These are phyloP conservation scores for Xylogone sp. DNA, from an alignment of 2,329 filamentous ascomycete species.

Conservation along the genomic window DNA sequence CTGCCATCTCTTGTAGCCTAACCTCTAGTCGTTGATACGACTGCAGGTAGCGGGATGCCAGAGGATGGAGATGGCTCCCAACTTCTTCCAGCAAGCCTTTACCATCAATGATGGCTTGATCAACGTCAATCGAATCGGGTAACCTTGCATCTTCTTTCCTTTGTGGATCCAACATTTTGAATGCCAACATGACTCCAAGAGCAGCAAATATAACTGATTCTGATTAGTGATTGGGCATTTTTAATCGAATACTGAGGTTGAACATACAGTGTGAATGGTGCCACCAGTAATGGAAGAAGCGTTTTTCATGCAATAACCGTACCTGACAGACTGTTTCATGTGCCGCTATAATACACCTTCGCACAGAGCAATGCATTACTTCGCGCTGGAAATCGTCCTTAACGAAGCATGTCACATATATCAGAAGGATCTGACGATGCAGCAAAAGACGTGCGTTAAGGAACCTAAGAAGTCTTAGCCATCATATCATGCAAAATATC, in stretches of 20 bases:
- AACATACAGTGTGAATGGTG: background rate
- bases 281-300: background rate
- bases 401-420: background rate
- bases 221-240: background rate
- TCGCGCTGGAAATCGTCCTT: background rate
- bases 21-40: background rate
- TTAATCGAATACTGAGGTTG: background rate
- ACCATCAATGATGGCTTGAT: background rate
- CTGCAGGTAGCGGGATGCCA: background rate
- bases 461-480: background rate
- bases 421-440: background rate
- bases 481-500: background rate
- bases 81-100: background rate
- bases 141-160: background rate
- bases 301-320: background rate
- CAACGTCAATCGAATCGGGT: background rate
- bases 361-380: background rate
- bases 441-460: background rate
- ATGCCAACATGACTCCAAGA: background rate
- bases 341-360: background rate
- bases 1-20: background rate
- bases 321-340: background rate
- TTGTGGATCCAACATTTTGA: background rate
- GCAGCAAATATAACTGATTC: background rate
- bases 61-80: background rate